These are phyloP conservation scores for Neurospora sp. DNA, from an alignment of 495 filamentous ascomycete genomes.

Conservation along the genomic window DNA sequence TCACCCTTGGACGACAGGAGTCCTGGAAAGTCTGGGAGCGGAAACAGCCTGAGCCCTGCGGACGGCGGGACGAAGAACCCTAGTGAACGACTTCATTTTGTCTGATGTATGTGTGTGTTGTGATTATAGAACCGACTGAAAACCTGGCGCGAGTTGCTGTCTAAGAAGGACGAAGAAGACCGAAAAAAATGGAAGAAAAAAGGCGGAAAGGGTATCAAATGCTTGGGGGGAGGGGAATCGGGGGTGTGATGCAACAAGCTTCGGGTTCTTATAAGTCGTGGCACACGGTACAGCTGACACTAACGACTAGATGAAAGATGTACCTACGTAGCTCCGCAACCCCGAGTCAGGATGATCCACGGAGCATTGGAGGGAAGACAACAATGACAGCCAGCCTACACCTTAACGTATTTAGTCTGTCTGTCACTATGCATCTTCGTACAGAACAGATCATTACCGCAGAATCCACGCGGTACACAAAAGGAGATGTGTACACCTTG, in stretches of 20 bases:
- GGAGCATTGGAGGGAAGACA: not conserved
- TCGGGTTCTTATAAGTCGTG: not conserved
- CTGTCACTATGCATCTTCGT: not conserved
- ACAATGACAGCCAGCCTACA: not conserved
- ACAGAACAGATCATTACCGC: not conserved
- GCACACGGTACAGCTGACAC: not conserved
- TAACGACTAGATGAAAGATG: not conserved
- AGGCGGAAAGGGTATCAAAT: not conserved
- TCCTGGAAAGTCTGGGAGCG: conserved; percentile 17
- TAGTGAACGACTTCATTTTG: conserved; percentile 60
- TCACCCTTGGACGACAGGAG: conserved; percentile 18
- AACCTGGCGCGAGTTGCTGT: not conserved
- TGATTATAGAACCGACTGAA: not conserved
- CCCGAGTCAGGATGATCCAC: not conserved
- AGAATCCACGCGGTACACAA: not conserved
- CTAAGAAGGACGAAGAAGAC: conserved; percentile 1
- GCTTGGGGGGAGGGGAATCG: not conserved
- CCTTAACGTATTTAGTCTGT: too few species aligned
- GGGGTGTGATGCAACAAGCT: not conserved
- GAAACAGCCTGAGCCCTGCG: conserved; percentile 39
- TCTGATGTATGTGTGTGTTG: not conserved
- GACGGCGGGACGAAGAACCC: conserved; percentile 57
- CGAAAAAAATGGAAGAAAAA: not conserved
- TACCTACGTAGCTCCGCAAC: not conserved
- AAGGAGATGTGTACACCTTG: not conserved